Evolutionary conservation across 2,329 filamentous ascomycete species (phyloP).

Genomic region (Alternaria triticina): DNA sequence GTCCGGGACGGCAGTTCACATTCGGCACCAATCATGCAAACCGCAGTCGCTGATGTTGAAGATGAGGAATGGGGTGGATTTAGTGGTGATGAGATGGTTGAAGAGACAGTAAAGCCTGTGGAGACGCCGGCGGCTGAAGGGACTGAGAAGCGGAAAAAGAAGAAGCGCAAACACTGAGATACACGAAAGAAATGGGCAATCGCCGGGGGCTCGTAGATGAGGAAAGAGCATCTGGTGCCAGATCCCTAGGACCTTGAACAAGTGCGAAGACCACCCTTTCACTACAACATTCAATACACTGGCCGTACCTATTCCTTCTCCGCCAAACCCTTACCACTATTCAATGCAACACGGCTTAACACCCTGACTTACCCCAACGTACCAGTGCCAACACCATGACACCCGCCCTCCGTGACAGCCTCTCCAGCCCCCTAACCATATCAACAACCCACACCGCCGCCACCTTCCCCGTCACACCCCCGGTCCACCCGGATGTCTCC

Average conservation of each 20-base stretch:
- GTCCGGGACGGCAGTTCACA: slow-evolving; percentile 59
- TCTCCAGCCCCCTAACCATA: not conserved
- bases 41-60: slow-evolving; percentile 25
- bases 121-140: not conserved
- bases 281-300: not conserved
- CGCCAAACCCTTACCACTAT: not conserved
- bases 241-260: not conserved
- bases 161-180: slow-evolving; percentile 25
- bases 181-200: not conserved
- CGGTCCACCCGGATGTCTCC: slow-evolving; percentile 24
- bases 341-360: not conserved
- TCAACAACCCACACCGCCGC: not conserved
- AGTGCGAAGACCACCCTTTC: not conserved
- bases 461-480: slow-evolving; percentile 8
- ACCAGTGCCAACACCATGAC: not conserved
- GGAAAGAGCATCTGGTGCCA: not conserved
- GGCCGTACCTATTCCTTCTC: not conserved
- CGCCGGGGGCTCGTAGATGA: not conserved
- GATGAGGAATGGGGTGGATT: slow-evolving; percentile 55
- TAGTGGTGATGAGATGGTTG: slow-evolving; percentile 40
- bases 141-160: slow-evolving; percentile 23
- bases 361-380: not conserved
- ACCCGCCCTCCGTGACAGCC: not conserved
- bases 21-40: not conserved
- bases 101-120: not conserved